Evolutionary conservation across 2,329 filamentous ascomycete genomes (phyloP).

Genomic region (Thermochaetoides dissita): DNA sequence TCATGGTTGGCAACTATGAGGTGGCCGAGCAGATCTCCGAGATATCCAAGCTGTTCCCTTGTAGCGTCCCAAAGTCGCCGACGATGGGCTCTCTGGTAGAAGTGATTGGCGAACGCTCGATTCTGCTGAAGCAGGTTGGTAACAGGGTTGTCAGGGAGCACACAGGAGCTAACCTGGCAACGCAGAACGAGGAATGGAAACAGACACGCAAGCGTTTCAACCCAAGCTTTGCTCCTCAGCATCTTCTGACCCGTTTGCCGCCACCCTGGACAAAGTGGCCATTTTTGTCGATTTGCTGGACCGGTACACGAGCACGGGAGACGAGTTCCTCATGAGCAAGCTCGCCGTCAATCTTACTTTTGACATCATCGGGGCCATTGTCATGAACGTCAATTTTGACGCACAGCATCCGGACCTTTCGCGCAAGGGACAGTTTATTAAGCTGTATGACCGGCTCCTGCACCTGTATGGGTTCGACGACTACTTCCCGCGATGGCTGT

Average conservation of each 20-base stretch:
- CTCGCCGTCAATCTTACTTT: slow-evolving; percentile 25
- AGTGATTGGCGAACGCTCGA: slow-evolving; percentile 16
- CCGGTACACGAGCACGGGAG: slow-evolving; percentile 13
- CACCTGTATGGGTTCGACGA: slow-evolving; percentile 14
- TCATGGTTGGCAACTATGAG: slow-evolving; percentile 20
- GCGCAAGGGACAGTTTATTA: slow-evolving; percentile 19
- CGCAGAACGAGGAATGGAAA: slow-evolving; percentile 20
- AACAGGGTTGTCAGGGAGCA: background rate
- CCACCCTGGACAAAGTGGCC: slow-evolving; percentile 22
- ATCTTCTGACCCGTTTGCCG: slow-evolving; percentile 24
- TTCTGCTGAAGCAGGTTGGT: slow-evolving; percentile 12
- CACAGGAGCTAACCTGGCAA: background rate
- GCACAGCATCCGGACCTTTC: slow-evolving; percentile 18
- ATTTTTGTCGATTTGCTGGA: slow-evolving; percentile 21
- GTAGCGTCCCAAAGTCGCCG: slow-evolving; percentile 21
- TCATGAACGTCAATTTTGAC: slow-evolving; percentile 22
- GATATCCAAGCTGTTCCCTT: slow-evolving; percentile 19
- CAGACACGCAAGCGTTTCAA: slow-evolving; percentile 22
- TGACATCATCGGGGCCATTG: slow-evolving; percentile 18
- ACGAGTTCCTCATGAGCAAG: slow-evolving; percentile 18
- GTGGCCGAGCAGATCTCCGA: slow-evolving; percentile 25
- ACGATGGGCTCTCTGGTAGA: slow-evolving; percentile 16
- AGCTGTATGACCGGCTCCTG: slow-evolving; percentile 18
- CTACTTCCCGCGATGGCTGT: slow-evolving; percentile 13
- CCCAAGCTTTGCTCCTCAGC: slow-evolving; percentile 25